Evolutionary conservation across 306 rosid species (phyloP).

Genomic region (Casuarina glauca): DNA sequence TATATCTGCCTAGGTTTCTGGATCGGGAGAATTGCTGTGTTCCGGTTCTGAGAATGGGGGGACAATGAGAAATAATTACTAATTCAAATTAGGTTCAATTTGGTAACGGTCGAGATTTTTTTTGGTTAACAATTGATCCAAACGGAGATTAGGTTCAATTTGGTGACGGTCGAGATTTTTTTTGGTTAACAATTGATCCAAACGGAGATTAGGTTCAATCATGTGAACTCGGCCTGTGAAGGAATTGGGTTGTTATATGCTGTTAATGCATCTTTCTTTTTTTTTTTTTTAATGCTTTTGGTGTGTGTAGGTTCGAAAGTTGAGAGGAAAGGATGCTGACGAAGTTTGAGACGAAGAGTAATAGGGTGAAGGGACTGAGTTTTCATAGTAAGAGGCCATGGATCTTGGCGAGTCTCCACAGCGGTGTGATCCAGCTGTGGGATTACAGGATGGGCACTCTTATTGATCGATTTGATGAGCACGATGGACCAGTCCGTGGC

Average conservation of each 20-base stretch:
- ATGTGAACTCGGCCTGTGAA: no score
- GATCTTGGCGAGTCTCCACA: conserved; percentile 98
- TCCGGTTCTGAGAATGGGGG: conserved; percentile 12
- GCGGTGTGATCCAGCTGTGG: conserved; percentile 99
- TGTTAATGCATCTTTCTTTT: not conserved
- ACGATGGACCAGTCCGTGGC: conserved; percentile 95
- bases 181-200: not conserved
- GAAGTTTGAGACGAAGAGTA: conserved; percentile 96
- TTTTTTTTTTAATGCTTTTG: not conserved
- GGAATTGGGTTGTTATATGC: not conserved
- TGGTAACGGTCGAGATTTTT: no score
- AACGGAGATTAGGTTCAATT: not conserved
- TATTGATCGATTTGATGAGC: conserved; percentile 92
- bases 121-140: not conserved
- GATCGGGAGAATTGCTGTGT: not conserved
- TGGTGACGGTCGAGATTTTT: no score
- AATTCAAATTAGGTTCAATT: not conserved
- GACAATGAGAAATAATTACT: not conserved
- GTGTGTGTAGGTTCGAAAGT: conserved; percentile 20
- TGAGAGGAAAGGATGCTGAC: conserved; percentile 75
- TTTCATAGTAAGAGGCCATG: conserved; percentile 94
- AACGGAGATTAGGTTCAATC: not conserved
- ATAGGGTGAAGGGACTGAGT: conserved; percentile 97
- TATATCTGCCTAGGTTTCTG: not conserved
- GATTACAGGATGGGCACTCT: conserved; percentile 97